Evolutionary conservation across 2,329 filamentous ascomycete genomes (phyloP).

Genomic region (Cladorrhinum sp.): DNA sequence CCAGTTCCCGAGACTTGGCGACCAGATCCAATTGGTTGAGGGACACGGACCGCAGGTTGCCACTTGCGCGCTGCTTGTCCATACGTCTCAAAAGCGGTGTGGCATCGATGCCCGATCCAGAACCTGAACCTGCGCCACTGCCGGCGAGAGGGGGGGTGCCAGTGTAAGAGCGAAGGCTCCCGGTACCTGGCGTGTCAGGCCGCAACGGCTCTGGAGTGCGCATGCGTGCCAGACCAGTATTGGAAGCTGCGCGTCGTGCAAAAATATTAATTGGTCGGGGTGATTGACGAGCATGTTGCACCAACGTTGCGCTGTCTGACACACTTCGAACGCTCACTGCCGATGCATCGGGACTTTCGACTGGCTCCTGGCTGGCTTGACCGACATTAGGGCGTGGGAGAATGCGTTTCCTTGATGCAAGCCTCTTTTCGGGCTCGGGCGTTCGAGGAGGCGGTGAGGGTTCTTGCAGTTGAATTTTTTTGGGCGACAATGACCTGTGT

Average conservation of each 20-base stretch:
- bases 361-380: conserved; percentile 26
- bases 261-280: conserved; percentile 16
- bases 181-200: conserved; percentile 60
- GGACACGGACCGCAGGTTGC: conserved; percentile 70
- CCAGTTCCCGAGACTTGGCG: conserved; percentile 35
- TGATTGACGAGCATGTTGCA: not conserved
- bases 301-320: conserved; percentile 35
- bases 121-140: no score
- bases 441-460: conserved; percentile 37
- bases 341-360: conserved; percentile 25
- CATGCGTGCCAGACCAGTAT: conserved; percentile 51
- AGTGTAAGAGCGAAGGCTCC: conserved; percentile 38
- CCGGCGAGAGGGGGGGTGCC: conserved; percentile 54
- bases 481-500: conserved; percentile 17
- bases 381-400: not conserved
- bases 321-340: conserved; percentile 32
- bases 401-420: conserved; percentile 24
- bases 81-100: conserved; percentile 57
- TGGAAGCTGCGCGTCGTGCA: conserved; percentile 48
- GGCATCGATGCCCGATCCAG: not conserved
- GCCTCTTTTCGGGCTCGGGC: conserved; percentile 45
- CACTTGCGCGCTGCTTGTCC: conserved; percentile 62
- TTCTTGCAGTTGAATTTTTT: conserved; percentile 37
- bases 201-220: conserved; percentile 57
- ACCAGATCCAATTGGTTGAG: conserved; percentile 54